Base-by-base conservation (phyloP, 305 asterid genomes). In the Solanum aculeatissimum region DNA sequence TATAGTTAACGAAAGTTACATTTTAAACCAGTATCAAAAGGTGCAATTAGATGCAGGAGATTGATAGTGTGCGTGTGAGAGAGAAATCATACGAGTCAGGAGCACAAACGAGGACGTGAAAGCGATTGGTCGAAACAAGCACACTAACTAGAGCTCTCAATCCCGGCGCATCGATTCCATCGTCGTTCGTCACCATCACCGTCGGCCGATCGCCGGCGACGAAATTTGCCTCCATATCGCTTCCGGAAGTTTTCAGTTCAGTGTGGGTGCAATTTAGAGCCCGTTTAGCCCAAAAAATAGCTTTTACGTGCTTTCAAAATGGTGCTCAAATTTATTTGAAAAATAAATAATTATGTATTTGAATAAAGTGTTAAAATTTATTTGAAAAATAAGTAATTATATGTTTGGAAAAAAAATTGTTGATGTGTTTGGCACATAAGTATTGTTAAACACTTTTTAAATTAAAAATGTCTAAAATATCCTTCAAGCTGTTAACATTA, bases 151-250 rank as follows among this genome's bases (percentile, higher is more conserved):
- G 94, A 87, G 97, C 91, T 71, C 91, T 91, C 69, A 96, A 86
- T 8, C 98, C 98, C 3, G 98, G 91, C 25, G 99, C 98, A 65
- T 91, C 95, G 15, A 96, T 92, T 45, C 98, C 99, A 86, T 95
- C 98, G 90, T 95, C 99, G 92, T 96, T 96, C 38, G 99, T 96
- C 65, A 95, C 93, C 95, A 95, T 84, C 87, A 95, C 91, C 88
- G 92, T 90, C 87, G 94, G 89, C 47, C 92, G 93, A 83, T 85
- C 91, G 86, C 86, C 93, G 25, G 55, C 57, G 1, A n/a, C 84
- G 47, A 54, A n/a, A 13, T 21, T 42, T 27, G 27, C 84, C 68
- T 74, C 90, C 91, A 87, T 88, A 12, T 55, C 66, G 65, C 72
- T 71, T 53, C 57, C 7, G 57, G 38, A 23, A 13, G 21, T 7